Evolutionary conservation across 768 basidiomycete species (phyloP).

Genomic region (Infundibulicybe gibba): DNA sequence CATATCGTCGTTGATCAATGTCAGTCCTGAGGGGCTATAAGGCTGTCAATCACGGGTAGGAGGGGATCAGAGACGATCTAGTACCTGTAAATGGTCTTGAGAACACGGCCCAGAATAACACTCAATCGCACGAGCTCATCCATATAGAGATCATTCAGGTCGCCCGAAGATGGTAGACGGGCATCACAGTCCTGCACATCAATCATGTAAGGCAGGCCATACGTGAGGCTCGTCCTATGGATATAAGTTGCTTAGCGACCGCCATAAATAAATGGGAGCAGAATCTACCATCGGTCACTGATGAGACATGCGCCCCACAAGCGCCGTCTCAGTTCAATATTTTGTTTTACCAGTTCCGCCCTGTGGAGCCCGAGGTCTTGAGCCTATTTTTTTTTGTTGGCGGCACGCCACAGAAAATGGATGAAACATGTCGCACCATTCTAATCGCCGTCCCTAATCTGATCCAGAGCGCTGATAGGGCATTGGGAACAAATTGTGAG

Average conservation of each 20-base stretch:
- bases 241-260: conserved; percentile 4
- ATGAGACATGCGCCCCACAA: conserved; percentile 96
- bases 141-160: conserved; percentile 75
- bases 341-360: conserved; percentile 80
- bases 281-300: conserved; percentile 81
- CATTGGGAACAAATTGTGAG: conserved; percentile 83
- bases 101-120: conserved; percentile 85
- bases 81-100: conserved; percentile 92
- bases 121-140: conserved; percentile 90
- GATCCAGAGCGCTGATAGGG: conserved; percentile 83
- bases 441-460: conserved; percentile 86
- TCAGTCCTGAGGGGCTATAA: conserved; percentile 79
- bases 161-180: conserved; percentile 85
- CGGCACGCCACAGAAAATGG: background rate
- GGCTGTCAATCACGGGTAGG: conserved; percentile 2
- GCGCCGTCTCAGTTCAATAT: conserved; percentile 82
- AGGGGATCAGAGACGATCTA: conserved; percentile 7
- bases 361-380: conserved; percentile 96
- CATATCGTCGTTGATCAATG: conserved; percentile 79
- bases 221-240: conserved; percentile 82
- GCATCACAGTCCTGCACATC: conserved; percentile 97
- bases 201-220: conserved; percentile 95
- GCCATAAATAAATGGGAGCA: background rate
- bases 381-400: conserved; percentile 48
- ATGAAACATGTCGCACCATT: conserved; percentile 57